phyloP scores from a whole-genome alignment of 768 basidiomycete genomes.

The Trametes villosa region DNA sequence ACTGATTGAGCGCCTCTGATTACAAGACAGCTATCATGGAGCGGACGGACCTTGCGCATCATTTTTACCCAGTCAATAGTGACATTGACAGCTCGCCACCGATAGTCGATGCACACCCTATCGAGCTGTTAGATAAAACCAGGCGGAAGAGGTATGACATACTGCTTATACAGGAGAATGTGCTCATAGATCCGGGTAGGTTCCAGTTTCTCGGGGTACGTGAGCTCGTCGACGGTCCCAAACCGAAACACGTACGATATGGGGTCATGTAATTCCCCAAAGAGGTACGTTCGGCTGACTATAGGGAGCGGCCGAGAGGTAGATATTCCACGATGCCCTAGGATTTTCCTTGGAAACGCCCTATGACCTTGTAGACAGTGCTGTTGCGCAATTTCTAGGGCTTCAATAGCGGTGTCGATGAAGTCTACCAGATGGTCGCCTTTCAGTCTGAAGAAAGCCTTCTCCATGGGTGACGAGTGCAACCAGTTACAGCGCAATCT shows the following conservation, averaged over 20 bases:
- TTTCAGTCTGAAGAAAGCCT: not conserved
- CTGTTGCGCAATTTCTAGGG: not conserved
- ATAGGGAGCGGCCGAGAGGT: not conserved
- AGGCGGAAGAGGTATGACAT: not conserved
- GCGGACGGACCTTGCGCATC: not conserved
- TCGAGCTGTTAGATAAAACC: too few species aligned
- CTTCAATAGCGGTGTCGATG: not conserved
- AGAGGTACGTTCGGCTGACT: not conserved
- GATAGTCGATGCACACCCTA: not conserved
- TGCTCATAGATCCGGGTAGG: not conserved
- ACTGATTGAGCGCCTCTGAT: too few species aligned
- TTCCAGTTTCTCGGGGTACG: not conserved
- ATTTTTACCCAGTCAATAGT: not conserved
- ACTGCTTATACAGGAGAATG: not conserved
- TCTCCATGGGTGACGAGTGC: too few species aligned
- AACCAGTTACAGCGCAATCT: not conserved
- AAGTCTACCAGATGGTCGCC: not conserved
- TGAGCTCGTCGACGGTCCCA: not conserved
- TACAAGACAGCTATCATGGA: too few species aligned
- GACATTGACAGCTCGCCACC: not conserved
- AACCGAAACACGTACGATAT: not conserved
- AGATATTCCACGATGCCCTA: not conserved
- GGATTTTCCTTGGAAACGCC: too few species aligned
- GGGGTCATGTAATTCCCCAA: not conserved
- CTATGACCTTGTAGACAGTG: too few species aligned